Percentiles rank a stretch among this genome's conserved stretches.
These are phyloP conservation scores for Apiospora phragmitis DNA, from an alignment of 2,329 filamentous ascomycete genomes.

Conservation along the genomic window DNA sequence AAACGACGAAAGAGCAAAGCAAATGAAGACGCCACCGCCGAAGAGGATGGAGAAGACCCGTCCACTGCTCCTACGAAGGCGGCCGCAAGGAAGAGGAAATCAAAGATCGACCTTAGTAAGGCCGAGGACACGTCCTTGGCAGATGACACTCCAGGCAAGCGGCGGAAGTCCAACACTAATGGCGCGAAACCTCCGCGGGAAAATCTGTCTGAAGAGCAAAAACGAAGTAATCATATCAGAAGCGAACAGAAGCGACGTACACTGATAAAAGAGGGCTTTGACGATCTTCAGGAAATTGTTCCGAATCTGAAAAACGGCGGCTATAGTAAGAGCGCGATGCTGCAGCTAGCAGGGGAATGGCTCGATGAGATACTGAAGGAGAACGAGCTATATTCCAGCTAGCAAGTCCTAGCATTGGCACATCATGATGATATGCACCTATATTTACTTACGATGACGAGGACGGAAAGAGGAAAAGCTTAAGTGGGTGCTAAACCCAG, in stretches of 20 bases:
- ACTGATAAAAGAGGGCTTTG: slow-evolving; percentile 76
- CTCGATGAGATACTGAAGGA: slow-evolving; percentile 71
- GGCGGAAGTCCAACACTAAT: slow-evolving; percentile 49
- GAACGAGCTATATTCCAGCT: slow-evolving; percentile 60
- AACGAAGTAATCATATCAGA: slow-evolving; percentile 73
- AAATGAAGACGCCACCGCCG: slow-evolving; percentile 42
- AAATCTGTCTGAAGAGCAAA: slow-evolving; percentile 86
- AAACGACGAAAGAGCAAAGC: slow-evolving; percentile 59
- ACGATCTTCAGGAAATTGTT: slow-evolving; percentile 75
- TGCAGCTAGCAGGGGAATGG: slow-evolving; percentile 75
- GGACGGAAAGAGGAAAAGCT: slow-evolving; percentile 3
- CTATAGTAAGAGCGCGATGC: slow-evolving; percentile 80
- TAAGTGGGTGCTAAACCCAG: neutral
- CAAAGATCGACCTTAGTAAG: slow-evolving; percentile 42
- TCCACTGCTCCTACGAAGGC: slow-evolving; percentile 28
- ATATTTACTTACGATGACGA: slow-evolving; percentile 11
- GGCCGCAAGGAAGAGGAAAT: slow-evolving; percentile 46
- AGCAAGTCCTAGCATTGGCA: neutral
- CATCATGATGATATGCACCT: slow-evolving; percentile 2
- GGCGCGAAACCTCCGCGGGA: slow-evolving; percentile 54
- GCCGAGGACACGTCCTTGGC: slow-evolving; percentile 36
- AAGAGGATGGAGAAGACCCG: slow-evolving; percentile 42
- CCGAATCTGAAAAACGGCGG: slow-evolving; percentile 73
- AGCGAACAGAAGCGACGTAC: slow-evolving; percentile 59
- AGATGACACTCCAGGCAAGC: slow-evolving; percentile 41